Evolutionary conservation across 208 protist genomes (phyloP).

Genomic region (Leptomonas pyrrhocoris): DNA sequence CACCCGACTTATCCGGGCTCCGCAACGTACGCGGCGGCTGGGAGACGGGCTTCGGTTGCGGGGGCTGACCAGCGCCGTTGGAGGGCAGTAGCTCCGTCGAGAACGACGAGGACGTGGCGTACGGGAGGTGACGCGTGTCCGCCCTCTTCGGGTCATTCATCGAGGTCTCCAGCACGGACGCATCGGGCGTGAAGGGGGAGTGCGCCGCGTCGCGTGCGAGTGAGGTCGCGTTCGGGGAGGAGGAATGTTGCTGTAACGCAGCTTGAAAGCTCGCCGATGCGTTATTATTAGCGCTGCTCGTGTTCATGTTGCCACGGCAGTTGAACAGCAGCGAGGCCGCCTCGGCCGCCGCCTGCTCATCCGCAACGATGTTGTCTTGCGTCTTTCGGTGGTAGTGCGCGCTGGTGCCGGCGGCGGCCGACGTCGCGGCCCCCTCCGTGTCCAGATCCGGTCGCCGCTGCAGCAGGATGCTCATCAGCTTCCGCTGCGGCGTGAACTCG

Average conservation of each 20-base stretch:
- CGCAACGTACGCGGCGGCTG: neutral
- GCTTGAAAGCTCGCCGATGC: neutral
- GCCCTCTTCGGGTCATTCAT: slow-evolving; percentile 6
- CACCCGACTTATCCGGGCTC: neutral
- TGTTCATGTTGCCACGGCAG: neutral
- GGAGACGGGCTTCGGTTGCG: neutral
- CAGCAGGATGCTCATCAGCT: slow-evolving; percentile 89
- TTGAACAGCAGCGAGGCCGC: neutral
- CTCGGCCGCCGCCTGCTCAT: slow-evolving; percentile 4
- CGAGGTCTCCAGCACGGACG: neutral
- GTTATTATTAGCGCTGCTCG: neutral
- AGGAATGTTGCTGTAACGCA: neutral
- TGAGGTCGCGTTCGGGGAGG: too few relatives aligned
- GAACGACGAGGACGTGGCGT: too few relatives aligned
- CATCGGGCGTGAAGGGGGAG: slow-evolving; percentile 2
- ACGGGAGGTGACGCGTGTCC: neutral
- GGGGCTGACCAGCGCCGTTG: too few relatives aligned
- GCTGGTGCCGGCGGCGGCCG: slow-evolving; percentile 23
- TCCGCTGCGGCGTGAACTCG: slow-evolving; percentile 83
- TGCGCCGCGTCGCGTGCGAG: too few relatives aligned
- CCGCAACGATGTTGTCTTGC: neutral
- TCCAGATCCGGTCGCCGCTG: slow-evolving; percentile 48
- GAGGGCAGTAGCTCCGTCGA: too few relatives aligned
- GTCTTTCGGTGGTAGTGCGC: slow-evolving; percentile 41
- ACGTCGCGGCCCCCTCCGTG: slow-evolving; percentile 22